phyloP scores from a whole-genome alignment of 2,329 filamentous ascomycete genomes.

The Cordyceps pruinosa region DNA sequence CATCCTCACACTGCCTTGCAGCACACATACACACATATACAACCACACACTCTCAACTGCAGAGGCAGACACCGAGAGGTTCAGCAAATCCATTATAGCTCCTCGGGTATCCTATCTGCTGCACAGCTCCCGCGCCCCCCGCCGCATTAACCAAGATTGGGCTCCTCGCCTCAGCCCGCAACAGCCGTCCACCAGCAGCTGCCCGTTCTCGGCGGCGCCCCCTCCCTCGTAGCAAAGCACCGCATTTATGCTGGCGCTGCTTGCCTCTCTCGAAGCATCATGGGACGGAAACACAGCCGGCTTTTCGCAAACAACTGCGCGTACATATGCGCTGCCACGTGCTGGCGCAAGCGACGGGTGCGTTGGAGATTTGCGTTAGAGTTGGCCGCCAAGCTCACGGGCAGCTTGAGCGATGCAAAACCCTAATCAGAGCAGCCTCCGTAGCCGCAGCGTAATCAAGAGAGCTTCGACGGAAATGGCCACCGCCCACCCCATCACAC shows the following conservation, averaged over 20 bases:
- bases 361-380: background rate
- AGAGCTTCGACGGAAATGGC: background rate
- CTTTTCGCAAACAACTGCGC: background rate
- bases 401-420: background rate
- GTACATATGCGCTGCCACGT: background rate
- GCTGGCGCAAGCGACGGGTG: background rate
- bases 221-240: background rate
- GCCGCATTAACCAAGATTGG: background rate
- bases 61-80: background rate
- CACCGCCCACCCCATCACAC: background rate
- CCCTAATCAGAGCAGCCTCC: too few species aligned
- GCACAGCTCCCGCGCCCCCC: background rate
- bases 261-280: too few species aligned
- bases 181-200: background rate
- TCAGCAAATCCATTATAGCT: background rate
- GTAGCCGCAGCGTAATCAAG: background rate
- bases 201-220: background rate
- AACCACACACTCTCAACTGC: background rate
- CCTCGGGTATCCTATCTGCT: slow-evolving; percentile 2
- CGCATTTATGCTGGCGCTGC: background rate
- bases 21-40: background rate
- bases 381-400: background rate
- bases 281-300: background rate
- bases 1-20: background rate
- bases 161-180: background rate